Percentiles rank a stretch among this genome's conserved stretches.
Evolutionary conservation across 2,329 filamentous ascomycete species (phyloP).

Genomic region (Tricladium varicosporioides): DNA sequence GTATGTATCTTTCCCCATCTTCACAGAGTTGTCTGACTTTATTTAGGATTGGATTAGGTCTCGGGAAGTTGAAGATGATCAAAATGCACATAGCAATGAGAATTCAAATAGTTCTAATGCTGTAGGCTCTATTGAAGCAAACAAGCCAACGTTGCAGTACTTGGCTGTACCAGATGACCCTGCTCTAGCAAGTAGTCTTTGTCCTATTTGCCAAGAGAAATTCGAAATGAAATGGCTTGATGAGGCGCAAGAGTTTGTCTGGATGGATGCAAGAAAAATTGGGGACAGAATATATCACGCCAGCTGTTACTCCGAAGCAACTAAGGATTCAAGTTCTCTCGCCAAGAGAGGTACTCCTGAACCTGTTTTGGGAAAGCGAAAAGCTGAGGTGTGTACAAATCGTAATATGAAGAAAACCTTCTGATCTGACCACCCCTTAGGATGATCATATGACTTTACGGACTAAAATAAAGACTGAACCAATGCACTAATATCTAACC

Average conservation of each 20-base stretch:
- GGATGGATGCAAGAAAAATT: conserved; percentile 82
- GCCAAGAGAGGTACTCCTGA: conserved; percentile 55
- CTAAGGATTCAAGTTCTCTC: conserved; percentile 56
- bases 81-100: conserved; percentile 42
- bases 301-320: conserved; percentile 82
- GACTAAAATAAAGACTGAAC: conserved; percentile 32
- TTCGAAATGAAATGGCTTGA: conserved; percentile 93
- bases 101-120: conserved; percentile 39
- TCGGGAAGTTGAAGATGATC: conserved; percentile 72
- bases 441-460: conserved; percentile 30
- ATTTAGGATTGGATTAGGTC: conserved; percentile 88
- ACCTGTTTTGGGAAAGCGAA: conserved; percentile 69
- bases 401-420: neutral
- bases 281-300: conserved; percentile 83
- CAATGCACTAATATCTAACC: conserved; percentile 7
- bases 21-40: conserved; percentile 16
- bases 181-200: conserved; percentile 71
- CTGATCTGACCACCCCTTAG: conserved; percentile 16
- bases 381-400: conserved; percentile 56
- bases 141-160: conserved; percentile 60
- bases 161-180: conserved; percentile 82
- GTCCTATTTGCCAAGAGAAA: conserved; percentile 92
- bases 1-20: conserved; percentile 46
- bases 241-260: conserved; percentile 94
- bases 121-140: conserved; percentile 37